Evolutionary conservation across 192 early-diverging fungal species (phyloP).

Genomic region (Pilobolus umbonatus): DNA sequence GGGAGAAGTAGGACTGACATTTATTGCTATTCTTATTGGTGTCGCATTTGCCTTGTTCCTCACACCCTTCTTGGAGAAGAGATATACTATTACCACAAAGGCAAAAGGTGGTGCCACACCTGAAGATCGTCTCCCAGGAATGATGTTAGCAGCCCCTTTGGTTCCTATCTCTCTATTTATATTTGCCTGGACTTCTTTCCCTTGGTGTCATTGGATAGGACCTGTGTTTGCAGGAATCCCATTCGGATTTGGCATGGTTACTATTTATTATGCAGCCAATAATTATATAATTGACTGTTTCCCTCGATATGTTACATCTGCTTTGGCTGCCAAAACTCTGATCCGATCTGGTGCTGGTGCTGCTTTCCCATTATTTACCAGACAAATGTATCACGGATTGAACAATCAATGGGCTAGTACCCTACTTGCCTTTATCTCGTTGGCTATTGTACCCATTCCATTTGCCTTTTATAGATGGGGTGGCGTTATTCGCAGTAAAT

Average conservation of each 20-base stretch:
- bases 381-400: slow-evolving; percentile 26
- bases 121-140: slow-evolving; percentile 27
- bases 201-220: slow-evolving; percentile 27
- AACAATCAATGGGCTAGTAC: slow-evolving; percentile 29
- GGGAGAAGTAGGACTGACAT: slow-evolving; percentile 26
- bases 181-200: slow-evolving; percentile 30
- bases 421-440: slow-evolving; percentile 21
- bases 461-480: slow-evolving; percentile 26
- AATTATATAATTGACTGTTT: slow-evolving; percentile 32
- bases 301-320: slow-evolving; percentile 23
- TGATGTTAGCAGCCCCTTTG: slow-evolving; percentile 26
- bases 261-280: slow-evolving; percentile 22
- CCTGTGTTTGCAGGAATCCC: slow-evolving; percentile 22
- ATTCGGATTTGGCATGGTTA: slow-evolving; percentile 28
- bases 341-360: slow-evolving; percentile 22
- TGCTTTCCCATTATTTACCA: slow-evolving; percentile 28
- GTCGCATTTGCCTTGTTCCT: slow-evolving; percentile 18
- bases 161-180: slow-evolving; percentile 29
- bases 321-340: slow-evolving; percentile 25
- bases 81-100: background rate
- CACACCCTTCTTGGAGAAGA: slow-evolving; percentile 20
- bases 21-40: slow-evolving; percentile 27
- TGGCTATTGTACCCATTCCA: slow-evolving; percentile 30
- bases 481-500: slow-evolving; percentile 13
- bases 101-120: slow-evolving; percentile 2